Evolutionary conservation across 495 filamentous ascomycete species (phyloP).

Genomic region (Echria macrotheca): DNA sequence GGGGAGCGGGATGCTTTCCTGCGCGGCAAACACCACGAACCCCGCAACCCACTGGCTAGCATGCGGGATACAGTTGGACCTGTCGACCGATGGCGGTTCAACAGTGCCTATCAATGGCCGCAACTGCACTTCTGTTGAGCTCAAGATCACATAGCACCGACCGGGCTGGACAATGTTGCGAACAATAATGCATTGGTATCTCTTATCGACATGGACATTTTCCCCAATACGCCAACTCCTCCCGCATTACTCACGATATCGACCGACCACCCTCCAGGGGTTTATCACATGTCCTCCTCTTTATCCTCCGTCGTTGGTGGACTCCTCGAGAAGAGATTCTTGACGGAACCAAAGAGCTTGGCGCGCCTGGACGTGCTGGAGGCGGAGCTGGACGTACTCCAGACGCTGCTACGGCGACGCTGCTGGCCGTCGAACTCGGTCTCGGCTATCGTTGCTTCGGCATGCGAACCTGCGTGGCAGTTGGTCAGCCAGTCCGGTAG

Average conservation of each 20-base stretch:
- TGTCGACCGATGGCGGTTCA: conserved; percentile 5
- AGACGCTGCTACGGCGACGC: conserved; percentile 16
- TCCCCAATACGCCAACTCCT: no score
- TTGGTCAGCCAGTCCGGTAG: not conserved
- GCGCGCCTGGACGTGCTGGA: conserved; percentile 8
- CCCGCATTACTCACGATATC: not conserved
- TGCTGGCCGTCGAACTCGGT: not conserved
- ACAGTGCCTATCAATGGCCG: conserved; percentile 9
- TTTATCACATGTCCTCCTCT: not conserved
- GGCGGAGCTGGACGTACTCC: conserved; percentile 2
- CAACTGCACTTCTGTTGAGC: conserved; percentile 8
- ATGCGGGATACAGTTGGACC: conserved; percentile 16
- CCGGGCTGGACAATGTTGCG: no score
- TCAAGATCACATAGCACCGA: conserved; percentile 8
- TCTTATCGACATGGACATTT: no score
- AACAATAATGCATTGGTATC: no score
- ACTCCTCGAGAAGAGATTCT: conserved; percentile 7
- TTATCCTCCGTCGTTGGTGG: not conserved
- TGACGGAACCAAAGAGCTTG: conserved; percentile 12
- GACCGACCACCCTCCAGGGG: not conserved
- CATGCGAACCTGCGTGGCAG: not conserved
- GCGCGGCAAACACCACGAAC: conserved; percentile 5
- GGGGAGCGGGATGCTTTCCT: conserved; percentile 1
- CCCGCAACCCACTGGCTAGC: conserved; percentile 9
- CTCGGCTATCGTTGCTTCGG: conserved; percentile 4